These are phyloP conservation scores for Akanthomyces muscarius DNA, from an alignment of 2,329 filamentous ascomycete genomes.

Conservation along the genomic window DNA sequence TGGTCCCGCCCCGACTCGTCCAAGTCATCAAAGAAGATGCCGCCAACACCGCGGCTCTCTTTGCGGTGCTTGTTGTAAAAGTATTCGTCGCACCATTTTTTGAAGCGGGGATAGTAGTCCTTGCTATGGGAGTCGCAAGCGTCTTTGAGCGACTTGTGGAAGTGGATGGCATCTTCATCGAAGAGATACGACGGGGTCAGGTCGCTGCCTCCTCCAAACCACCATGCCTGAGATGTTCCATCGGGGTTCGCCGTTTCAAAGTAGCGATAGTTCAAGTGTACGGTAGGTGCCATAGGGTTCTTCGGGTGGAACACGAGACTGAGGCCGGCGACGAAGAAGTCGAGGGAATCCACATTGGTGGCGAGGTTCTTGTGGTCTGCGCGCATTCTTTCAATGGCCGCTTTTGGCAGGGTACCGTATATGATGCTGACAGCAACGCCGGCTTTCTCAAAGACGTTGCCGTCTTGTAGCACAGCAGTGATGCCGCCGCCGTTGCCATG, in stretches of 20 bases:
- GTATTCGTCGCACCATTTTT: constrained; percentile 98
- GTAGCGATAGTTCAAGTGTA: constrained; percentile 97
- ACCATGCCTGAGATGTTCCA: constrained; percentile 83
- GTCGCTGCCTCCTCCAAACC: constrained; percentile 95
- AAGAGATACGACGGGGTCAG: constrained; percentile 91
- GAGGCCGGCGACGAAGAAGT: constrained; percentile 92
- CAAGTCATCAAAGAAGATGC: constrained; percentile 98
- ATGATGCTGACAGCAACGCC: constrained; percentile 94
- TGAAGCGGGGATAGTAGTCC: constrained; percentile 89
- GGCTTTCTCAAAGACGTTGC: constrained; percentile 96
- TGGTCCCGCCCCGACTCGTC: constrained; percentile 82
- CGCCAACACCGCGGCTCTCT: constrained; percentile 83
- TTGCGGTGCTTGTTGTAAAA: constrained; percentile 89
- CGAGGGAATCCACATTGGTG: constrained; percentile 72
- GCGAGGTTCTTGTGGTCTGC: constrained; percentile 90
- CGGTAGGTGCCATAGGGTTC: constrained; percentile 96
- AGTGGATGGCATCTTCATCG: constrained; percentile 94
- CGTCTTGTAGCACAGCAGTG: constrained; percentile 91
- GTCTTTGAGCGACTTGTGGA: constrained; percentile 89
- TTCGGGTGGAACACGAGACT: constrained; percentile 89
- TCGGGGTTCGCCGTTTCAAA: constrained; percentile 91
- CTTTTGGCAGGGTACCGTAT: constrained; percentile 82
- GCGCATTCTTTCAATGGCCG: constrained; percentile 89
- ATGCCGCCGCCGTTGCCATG: constrained; percentile 91
- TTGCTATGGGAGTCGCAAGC: constrained; percentile 92